These are phyloP conservation scores for Graphiopsis chlorocephala DNA, from an alignment of 2,329 filamentous ascomycete species.

Conservation along the genomic window DNA sequence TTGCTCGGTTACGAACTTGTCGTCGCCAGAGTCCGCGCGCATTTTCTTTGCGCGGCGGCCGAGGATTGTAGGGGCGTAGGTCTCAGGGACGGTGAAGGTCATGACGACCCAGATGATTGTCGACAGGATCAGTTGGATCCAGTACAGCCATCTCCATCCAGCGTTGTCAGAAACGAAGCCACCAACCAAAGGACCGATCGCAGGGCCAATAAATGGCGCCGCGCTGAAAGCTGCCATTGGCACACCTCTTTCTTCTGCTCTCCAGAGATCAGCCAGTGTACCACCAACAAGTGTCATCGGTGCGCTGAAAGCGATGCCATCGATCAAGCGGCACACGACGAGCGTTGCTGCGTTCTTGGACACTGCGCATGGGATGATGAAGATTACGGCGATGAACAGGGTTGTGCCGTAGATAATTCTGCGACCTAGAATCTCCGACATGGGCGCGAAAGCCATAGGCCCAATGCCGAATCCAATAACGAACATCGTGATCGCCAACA, in stretches of 20 bases:
- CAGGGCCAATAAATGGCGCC: constrained; percentile 32
- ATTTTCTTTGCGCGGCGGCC: constrained; percentile 66
- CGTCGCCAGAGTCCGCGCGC: constrained; percentile 64
- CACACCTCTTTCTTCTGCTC: constrained; percentile 31
- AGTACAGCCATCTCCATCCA: constrained; percentile 60
- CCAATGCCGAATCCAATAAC: constrained; percentile 32
- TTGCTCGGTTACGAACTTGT: constrained; percentile 71
- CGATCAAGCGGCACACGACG: constrained; percentile 54
- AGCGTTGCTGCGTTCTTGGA: constrained; percentile 55
- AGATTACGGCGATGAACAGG: constrained; percentile 51
- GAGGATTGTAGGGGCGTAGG: constrained; percentile 78
- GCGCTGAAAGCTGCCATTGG: constrained; percentile 33
- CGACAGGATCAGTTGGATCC: constrained; percentile 77
- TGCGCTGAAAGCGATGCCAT: constrained; percentile 52
- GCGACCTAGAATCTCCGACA: constrained; percentile 59
- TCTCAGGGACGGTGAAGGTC: constrained; percentile 86
- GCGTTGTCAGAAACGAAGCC: constrained; percentile 68
- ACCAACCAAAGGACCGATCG: constrained; percentile 56
- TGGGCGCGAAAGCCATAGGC: constrained; percentile 46
- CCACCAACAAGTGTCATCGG: constrained; percentile 48
- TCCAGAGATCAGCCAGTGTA: constrained; percentile 30
- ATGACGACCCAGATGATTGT: constrained; percentile 70
- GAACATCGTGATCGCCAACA: constrained; percentile 59
- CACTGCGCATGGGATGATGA: constrained; percentile 57
- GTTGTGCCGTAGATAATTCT: constrained; percentile 51